Evolutionary conservation across 2,329 filamentous ascomycete genomes (phyloP), one percentile per base, ranked within the genome.

Genomic region (Rhinocladiella similis): DNA sequence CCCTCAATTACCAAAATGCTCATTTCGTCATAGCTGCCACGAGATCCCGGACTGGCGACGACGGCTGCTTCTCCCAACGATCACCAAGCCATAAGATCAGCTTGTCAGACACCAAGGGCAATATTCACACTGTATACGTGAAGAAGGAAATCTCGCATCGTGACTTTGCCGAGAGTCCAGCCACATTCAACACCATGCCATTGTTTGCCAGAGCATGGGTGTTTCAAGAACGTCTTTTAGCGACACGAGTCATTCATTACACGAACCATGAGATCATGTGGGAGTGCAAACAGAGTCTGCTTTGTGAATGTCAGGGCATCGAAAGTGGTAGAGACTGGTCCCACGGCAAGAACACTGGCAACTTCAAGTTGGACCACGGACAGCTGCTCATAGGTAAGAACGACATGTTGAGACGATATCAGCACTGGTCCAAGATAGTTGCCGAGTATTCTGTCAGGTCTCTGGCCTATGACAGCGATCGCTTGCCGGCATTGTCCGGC

Each of bases 251-350:
- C 16, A 14, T 68, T 3, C 54, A 66, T 20, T 68, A 64, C 41
- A 47, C 54, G 6, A 71, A 72, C 5, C 72, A 75, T 39, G 61
- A 72, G 56, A 16, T 62, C 16, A 45, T 61, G 16, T 64, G 54
- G 57, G 57, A 60, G 35, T 64, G 60, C 49, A 38, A 35, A 22
- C 42, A 41, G n/a, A 33, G 14, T 10, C 16, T 25, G 3, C n/a
- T n/a, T 3, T 41, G 52, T 22, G 46, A 54, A 49, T 50, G 46
- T 33, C 25, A 47, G 13, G 38, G 10, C 10, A 45, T 33, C 41
- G 33, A 33, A 29, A 13, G 12, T 14, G 36, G 22, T 12, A 33
- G 29, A 33, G 29, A 33, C 29, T 33, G 29, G 29, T 33, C 29
- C 10, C 25, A 38, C 13, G 48, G 20, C 10, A 19, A 48, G 35